Evolutionary conservation across 805 yeast genomes (phyloP), one percentile per base, ranked within the genome.

Genomic region (Blastobotrys muscicola): DNA sequence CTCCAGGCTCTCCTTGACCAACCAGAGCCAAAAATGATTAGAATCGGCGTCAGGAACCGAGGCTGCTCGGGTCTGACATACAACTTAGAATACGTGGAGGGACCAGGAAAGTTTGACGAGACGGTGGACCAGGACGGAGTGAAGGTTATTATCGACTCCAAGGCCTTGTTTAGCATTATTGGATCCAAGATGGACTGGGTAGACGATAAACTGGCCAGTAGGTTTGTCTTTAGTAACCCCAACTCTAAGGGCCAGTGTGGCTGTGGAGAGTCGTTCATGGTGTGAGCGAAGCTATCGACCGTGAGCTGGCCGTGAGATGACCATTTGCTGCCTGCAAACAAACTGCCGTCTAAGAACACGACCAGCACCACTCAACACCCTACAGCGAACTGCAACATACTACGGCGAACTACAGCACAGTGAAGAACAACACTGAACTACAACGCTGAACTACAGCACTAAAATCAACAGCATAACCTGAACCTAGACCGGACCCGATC

Each of bases 121-220:
- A 70, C 82, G 46, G 85, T 92, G 8, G 85, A 53, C 4, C 97
- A 90, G 66, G 95, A 89, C 56, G 97, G 94, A 31, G 94, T 92
- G 34, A 84, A 78, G 61, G 94, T 92, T 2, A 71, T 89, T 44
- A 85, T 92, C 38, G 98, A 92, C 61, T 90, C 97, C 23, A 92
- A 92, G 63, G 98, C 98, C 0, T 71, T 92, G 43, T 89, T 92
- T 63, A 82, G 94, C 53, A 89, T 92, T 37, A 94, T 92, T 46
- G 98, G 98, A 0, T 82, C 94, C 4, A 95, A 89, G 64, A 92
- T 92, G 98, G 98, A 92, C 65, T 92, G 96, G 95, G 71, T 85
- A 39, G 97, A 92, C 58, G 96, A 92, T 58, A 89, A 86, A 62
- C 69, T 92, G 50, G 75, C 87, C 29, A 80, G 92, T 10, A 76